Percentiles rank a stretch among this genome's conserved stretches.
Evolutionary conservation across 2,329 filamentous ascomycete species (phyloP).

Genomic region (Mycosphaerella arachidis): DNA sequence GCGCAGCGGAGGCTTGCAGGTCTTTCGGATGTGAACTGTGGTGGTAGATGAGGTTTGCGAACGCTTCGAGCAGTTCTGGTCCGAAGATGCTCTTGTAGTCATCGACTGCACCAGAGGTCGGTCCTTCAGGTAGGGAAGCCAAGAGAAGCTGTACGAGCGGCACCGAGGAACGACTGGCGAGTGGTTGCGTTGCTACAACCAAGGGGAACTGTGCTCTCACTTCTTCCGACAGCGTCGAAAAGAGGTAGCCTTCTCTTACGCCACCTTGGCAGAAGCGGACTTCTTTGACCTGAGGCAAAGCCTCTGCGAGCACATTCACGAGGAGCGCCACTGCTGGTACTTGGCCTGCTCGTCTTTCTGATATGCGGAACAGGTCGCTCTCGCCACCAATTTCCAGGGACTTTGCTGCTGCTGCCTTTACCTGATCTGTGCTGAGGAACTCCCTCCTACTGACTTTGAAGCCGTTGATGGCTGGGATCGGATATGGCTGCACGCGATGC

Average conservation of each 20-base stretch:
- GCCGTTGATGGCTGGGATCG: slow-evolving; percentile 75
- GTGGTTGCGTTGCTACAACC: slow-evolving; percentile 54
- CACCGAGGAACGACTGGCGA: slow-evolving; percentile 46
- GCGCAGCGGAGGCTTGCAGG: slow-evolving; percentile 57
- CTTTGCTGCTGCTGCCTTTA: slow-evolving; percentile 39
- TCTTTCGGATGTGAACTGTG: slow-evolving; percentile 43
- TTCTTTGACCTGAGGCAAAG: slow-evolving; percentile 64
- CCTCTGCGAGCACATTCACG: slow-evolving; percentile 66
- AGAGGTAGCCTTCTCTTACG: slow-evolving; percentile 77
- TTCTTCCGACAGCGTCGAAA: slow-evolving; percentile 59
- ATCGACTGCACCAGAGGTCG: slow-evolving; percentile 20
- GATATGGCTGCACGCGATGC: slow-evolving; percentile 70
- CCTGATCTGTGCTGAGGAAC: slow-evolving; percentile 54
- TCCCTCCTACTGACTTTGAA: slow-evolving; percentile 61
- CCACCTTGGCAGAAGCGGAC: slow-evolving; percentile 85
- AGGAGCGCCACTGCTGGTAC: slow-evolving; percentile 80
- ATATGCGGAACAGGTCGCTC: slow-evolving; percentile 62
- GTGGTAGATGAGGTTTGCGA: slow-evolving; percentile 56
- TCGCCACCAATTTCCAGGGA: slow-evolving; percentile 33
- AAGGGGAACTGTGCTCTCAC: slow-evolving; percentile 65
- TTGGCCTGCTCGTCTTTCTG: slow-evolving; percentile 70
- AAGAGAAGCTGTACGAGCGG: slow-evolving; percentile 48
- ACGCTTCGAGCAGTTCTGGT: slow-evolving; percentile 47
- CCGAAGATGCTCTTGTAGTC: slow-evolving; percentile 42
- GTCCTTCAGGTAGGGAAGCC: slow-evolving; percentile 41